Base-by-base conservation (phyloP, 345 rosid genomes). In the Syzygium oleosum region DNA sequence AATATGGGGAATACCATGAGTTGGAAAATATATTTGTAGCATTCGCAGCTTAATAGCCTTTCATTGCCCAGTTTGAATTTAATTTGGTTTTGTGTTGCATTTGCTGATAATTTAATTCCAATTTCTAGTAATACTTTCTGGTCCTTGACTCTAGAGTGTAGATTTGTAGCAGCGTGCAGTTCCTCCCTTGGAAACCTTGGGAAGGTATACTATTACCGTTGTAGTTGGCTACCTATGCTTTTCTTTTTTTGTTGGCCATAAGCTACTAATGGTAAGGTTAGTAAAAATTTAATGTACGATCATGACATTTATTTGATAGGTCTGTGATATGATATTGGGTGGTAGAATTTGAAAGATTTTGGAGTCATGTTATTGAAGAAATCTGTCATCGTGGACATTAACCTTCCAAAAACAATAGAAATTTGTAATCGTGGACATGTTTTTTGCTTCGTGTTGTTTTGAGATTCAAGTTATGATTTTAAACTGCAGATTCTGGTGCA, bases 161-260 rank as follows among this genome's bases (percentile, higher is more conserved):
- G 99, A 95, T 96, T 84, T 97, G 99, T 87, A 96, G 98, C 92
- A 92, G 93, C 86, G 98, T 95, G 86, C 99, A 96, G 86, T 97
- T 97, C 87, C 91, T 97, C 85, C 99, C 99, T 31, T 97, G 99
- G 99, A 94, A 92, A 93, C 96, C 98, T 86, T 96, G 99, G 98
- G 98, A 94, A 95, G 98, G 99, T 95, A 92, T 51, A 63, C 49
- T 5, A 9, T 17, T 73, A 2, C 27, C 2, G 0, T 38, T 31
- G 86, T 49, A 52, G 27, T 52, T 52, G 16, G 59, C 9, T 14
- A 29, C 51, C 84, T 56, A 79, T 85, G 85, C 85, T 27, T 21
- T 84, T 53, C 21, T 34, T 19, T 17, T 15, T 15, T 63, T 29
- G 5, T 3, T 27, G 80, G 49, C 46, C 14, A 41, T 10, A 38